Percentiles rank a stretch among this genome's conserved stretches.
These are phyloP conservation scores for Selenicereus undatus DNA, from an alignment of 148 eudicot genomes.

Conservation along the genomic window DNA sequence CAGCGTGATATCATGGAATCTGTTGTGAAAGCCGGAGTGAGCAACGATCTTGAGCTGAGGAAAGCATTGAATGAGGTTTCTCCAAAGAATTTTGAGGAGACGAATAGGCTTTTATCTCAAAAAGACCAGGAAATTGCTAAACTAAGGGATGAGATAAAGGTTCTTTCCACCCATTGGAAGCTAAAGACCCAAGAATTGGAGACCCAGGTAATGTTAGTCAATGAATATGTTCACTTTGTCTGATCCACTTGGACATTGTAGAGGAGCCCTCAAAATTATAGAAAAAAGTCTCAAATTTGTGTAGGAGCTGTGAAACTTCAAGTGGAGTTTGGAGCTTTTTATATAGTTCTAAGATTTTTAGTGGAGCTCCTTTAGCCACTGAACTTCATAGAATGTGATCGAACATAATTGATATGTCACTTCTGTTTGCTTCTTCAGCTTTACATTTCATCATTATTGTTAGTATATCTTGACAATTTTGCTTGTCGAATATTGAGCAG, in stretches of 20 bases:
- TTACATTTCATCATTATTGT: background rate
- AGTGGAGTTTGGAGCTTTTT: background rate
- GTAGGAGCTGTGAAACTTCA: too few relatives aligned
- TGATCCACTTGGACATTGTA: too few relatives aligned
- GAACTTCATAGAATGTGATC: background rate
- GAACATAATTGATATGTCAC: background rate
- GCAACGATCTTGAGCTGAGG: conserved; percentile 62
- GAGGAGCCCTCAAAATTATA: too few relatives aligned
- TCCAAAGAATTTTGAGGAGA: conserved; percentile 64
- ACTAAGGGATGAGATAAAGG: conserved; percentile 66
- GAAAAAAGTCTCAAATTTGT: too few relatives aligned
- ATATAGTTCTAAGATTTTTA: background rate
- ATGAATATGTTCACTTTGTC: too few relatives aligned
- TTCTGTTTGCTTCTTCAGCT: background rate
- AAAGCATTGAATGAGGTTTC: conserved; percentile 69
- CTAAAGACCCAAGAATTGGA: conserved; percentile 79
- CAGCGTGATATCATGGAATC: conserved; percentile 86
- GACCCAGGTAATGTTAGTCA: conserved; percentile 48
- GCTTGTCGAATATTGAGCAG: conserved; percentile 32
- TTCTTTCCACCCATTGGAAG: conserved; percentile 85
- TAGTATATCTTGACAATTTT: background rate
- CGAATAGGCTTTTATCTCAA: conserved; percentile 54
- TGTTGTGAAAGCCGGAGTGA: conserved; percentile 53
- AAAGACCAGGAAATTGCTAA: conserved; percentile 80
- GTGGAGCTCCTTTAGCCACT: background rate